A percentile compares a stretch with the other conserved stretches of the same genome.
Conservation (phyloP, 2,329 filamentous ascomycete genomes). For the Lecanosticta acicola region DNA sequence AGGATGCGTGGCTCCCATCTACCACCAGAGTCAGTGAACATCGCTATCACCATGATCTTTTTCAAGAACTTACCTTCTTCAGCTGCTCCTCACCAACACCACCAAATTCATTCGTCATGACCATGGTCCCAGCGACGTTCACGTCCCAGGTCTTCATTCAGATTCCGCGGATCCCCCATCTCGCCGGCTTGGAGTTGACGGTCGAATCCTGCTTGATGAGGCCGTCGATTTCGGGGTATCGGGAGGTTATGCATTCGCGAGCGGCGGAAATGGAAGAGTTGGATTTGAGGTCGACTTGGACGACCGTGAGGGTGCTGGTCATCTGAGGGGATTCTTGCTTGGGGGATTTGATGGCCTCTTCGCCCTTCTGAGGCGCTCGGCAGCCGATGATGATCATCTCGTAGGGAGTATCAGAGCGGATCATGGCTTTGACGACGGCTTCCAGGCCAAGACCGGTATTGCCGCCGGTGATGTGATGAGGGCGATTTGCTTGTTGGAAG, state of each 20-base stretch:
- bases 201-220: constrained; percentile 50
- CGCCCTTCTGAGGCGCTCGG: constrained; percentile 48
- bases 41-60: too few relatives aligned
- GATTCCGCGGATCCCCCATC: constrained; percentile 32
- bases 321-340: constrained; percentile 37
- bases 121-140: constrained; percentile 37
- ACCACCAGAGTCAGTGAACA: neutral
- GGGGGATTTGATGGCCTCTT: constrained; percentile 43
- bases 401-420: constrained; percentile 46
- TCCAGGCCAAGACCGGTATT: constrained; percentile 56
- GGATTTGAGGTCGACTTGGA: constrained; percentile 51
- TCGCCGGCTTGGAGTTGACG: constrained; percentile 25
- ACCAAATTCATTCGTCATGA: constrained; percentile 35
- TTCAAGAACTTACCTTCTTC: constrained; percentile 22
- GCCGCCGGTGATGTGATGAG: constrained; percentile 56
- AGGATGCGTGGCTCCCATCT: constrained; percentile 35
- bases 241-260: constrained; percentile 39
- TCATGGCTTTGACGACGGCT: constrained; percentile 48
- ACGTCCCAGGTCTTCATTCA: constrained; percentile 35
- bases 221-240: constrained; percentile 45
- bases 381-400: constrained; percentile 52
- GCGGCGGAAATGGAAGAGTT: constrained; percentile 50
- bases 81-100: constrained; percentile 29
- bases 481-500: constrained; percentile 38
- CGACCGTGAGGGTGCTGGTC: constrained; percentile 40